Base-by-base conservation (phyloP, 192 early-diverging fungal species). In the Coemansia sp. region DNA sequence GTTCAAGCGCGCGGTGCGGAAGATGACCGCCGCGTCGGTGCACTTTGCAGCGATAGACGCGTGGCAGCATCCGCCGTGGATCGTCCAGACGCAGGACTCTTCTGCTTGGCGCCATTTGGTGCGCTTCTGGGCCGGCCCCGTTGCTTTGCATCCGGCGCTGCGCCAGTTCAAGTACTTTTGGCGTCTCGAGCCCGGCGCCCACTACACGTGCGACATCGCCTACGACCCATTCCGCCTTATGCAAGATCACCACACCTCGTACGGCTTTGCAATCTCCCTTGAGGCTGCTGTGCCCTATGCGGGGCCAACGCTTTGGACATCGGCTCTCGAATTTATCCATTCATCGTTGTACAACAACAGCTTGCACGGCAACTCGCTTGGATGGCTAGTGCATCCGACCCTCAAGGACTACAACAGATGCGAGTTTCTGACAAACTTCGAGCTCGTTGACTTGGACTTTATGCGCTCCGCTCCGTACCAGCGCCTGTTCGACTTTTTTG, bases 341-440 rank as follows among this genome's bases (percentile, higher is more conserved):
- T 10, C 53, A 2, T 4, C n/a, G 30, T 3, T 30, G 30, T 30
- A 30, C 30, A 30, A 30, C 30, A 3, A 30, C 30, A 30, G 30
- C 30, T 30, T 15, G 5, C 41, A 6, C 11, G 69, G 57, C 21
- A 73, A 62, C 64, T 60, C 68, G 35, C 56, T 71, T n/a, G 67
- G 45, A 0, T 72, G 75, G 75, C 53, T 79, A 35, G 10, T 58
- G 20, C 14, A 35, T 18, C 6, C 60, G 6, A 26, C 41, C 0
- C 7, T 38, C 14, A n/a, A 49, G 26, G 15, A 4, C 20, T 56
- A 56, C 64, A 86, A 87, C 63, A 46, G 75, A 9, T 91, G 87
- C 65, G 87, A 89, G 67, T 88, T 88, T 58, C 88, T 92, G 87
- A 87, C 86, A 35, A 94, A 93, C 60, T 94, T 90, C 73, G 93